These are phyloP conservation scores for Mycena crocata DNA, from an alignment of 768 basidiomycete species.

Conservation along the genomic window DNA sequence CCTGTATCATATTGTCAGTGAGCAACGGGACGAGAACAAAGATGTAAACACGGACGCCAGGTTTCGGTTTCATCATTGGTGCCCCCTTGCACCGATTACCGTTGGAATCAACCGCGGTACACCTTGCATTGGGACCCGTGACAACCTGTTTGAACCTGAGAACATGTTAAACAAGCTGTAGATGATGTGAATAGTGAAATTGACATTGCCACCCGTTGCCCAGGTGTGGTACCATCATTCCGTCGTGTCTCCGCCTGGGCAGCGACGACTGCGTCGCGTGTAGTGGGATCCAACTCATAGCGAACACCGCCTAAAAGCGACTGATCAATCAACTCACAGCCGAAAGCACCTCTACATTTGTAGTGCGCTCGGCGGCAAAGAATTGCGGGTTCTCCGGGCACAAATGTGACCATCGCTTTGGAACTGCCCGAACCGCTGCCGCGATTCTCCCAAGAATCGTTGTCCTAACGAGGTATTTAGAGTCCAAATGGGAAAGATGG, in stretches of 20 bases:
- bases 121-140: background rate
- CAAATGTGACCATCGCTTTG: background rate
- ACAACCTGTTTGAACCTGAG: background rate
- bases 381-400: background rate
- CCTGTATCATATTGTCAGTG: background rate
- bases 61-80: background rate
- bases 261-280: background rate
- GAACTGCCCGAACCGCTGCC: background rate
- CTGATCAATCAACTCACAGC: background rate
- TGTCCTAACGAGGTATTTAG: constrained; percentile 3
- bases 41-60: background rate
- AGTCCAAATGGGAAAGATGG: background rate
- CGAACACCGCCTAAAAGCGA: background rate
- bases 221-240: background rate
- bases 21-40: background rate
- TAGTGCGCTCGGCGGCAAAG: background rate
- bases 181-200: background rate
- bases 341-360: background rate
- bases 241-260: background rate
- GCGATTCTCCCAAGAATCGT: background rate
- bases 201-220: background rate
- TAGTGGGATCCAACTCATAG: background rate
- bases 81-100: background rate
- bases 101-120: background rate
- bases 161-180: background rate